Base-by-base conservation (phyloP, 495 filamentous ascomycete genomes). In the Hypoxylon fuscum region DNA sequence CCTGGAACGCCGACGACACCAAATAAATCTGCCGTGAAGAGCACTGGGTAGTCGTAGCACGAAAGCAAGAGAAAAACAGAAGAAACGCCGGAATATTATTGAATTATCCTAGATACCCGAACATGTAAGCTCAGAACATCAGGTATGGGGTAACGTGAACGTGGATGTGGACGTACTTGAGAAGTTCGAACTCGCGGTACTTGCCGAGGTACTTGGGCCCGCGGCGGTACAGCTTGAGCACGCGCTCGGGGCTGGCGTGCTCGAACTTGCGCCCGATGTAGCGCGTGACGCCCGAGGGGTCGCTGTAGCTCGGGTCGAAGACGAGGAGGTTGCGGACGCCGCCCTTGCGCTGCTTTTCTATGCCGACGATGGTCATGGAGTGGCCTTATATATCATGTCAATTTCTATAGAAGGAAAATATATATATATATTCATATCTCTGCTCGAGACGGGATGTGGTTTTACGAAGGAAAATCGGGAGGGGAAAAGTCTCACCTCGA, bases 361-460 rank as follows among this genome's bases (percentile, higher is more conserved):
- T 81, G 0, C 95, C 95, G 49, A 98, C 80, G 37, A 98, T 93
- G 1, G 93, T 97, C 77, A 97, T 81, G 3, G 93, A 97, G 68
- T 98, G 95, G 5, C 93, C 93, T 86, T 57, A 1, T 4, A 18
- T 3, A 29, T 18, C 6, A 8, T 11, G 22, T 31, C 34, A 29
- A 38, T 5, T 34, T 12, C 31, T 34, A 34, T 10, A 34, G 31
- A n/a, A n/a, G n/a, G n/a, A n/a, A n/a, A n/a, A n/a, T n/a, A n/a
- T n/a, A n/a, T n/a, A n/a, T n/a, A n/a, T n/a, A n/a, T n/a, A n/a
- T n/a, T n/a, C n/a, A n/a, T n/a, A n/a, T n/a, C n/a, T n/a, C n/a
- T n/a, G n/a, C n/a, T n/a, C n/a, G n/a, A n/a, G n/a, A n/a, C n/a
- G n/a, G n/a, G n/a, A n/a, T n/a, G n/a, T n/a, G n/a, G n/a, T n/a